Conservation (phyloP, 495 filamentous ascomycete genomes). For the Xylaria bambusicola region DNA sequence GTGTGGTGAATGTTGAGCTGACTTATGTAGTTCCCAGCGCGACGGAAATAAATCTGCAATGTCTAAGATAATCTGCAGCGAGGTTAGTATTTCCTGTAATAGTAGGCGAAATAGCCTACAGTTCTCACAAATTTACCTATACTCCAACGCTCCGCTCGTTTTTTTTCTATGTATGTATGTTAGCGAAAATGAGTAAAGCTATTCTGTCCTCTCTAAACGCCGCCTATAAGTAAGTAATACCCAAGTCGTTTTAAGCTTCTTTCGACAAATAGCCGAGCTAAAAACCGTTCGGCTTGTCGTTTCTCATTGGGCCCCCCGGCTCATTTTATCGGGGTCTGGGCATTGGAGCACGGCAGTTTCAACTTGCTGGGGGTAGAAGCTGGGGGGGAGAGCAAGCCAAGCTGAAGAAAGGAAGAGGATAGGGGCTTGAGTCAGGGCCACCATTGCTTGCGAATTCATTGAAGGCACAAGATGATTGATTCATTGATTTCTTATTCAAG, state of each 20-base stretch:
- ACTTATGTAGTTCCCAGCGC: too few relatives aligned
- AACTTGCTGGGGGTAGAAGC: not conserved
- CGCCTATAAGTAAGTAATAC: too few relatives aligned
- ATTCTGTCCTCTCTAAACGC: too few relatives aligned
- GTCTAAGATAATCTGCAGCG: not conserved
- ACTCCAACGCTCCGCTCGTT: not conserved
- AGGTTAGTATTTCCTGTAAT: not conserved
- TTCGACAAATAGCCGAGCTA: constrained; percentile 15
- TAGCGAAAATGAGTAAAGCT: too few relatives aligned
- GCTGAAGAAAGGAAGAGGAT: too few relatives aligned
- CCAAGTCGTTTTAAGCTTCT: not conserved
- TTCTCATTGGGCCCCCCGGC: constrained; percentile 1
- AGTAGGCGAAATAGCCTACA: not conserved
- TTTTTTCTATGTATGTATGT: not conserved
- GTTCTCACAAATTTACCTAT: too few relatives aligned
- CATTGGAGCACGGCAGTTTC: constrained; percentile 33
- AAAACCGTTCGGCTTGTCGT: not conserved
- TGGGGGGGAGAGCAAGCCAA: too few relatives aligned
- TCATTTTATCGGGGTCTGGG: constrained; percentile 8
- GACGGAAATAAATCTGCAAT: not conserved
- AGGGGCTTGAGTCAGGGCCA: too few relatives aligned
- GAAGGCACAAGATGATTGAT: too few relatives aligned
- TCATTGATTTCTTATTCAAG: too few relatives aligned
- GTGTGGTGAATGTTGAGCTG: too few relatives aligned
- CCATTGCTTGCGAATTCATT: too few relatives aligned